A percentile compares a stretch with the other conserved stretches of the same genome.
Conservation (phyloP, 139 green algal species). For the Ettlia oleoabundans region DNA sequence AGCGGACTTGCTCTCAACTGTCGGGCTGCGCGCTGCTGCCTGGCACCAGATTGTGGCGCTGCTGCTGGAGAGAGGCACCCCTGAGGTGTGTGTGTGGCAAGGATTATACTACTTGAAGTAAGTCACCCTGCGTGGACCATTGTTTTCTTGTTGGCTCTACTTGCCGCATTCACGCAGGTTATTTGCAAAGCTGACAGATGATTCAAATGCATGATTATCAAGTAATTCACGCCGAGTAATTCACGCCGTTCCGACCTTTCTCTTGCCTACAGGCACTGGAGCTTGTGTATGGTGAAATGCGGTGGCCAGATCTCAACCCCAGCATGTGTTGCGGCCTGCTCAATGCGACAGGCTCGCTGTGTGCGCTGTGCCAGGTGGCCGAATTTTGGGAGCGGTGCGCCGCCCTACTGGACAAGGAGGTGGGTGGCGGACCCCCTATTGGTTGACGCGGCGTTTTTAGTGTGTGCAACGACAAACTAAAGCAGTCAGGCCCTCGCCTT, state of each 20-base stretch:
- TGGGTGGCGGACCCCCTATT: too few relatives aligned
- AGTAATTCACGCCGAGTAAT: too few relatives aligned
- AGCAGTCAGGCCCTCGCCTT: neutral
- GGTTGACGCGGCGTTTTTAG: too few relatives aligned
- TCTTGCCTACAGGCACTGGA: neutral
- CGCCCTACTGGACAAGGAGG: neutral
- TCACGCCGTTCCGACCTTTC: neutral
- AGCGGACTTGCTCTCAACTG: neutral
- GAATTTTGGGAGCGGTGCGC: neutral
- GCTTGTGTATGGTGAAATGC: constrained; percentile 1
- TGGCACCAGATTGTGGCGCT: neutral
- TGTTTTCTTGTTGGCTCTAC: neutral
- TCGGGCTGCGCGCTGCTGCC: neutral
- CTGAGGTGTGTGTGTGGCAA: neutral
- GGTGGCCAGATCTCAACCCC: neutral
- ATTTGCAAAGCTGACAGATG: too few relatives aligned
- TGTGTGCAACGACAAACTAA: neutral
- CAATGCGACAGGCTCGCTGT: neutral
- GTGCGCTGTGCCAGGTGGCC: neutral
- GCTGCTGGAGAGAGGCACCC: constrained; percentile 3
- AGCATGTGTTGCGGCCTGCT: constrained; percentile 3
- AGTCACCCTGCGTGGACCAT: neutral
- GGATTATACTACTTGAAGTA: neutral
- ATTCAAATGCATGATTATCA: too few relatives aligned
- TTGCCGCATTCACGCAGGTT: too few relatives aligned